Evolutionary conservation across 805 yeast species (phyloP), one percentile per base, ranked within the genome.

Genomic region (Nakazawaea ambrosiae): DNA sequence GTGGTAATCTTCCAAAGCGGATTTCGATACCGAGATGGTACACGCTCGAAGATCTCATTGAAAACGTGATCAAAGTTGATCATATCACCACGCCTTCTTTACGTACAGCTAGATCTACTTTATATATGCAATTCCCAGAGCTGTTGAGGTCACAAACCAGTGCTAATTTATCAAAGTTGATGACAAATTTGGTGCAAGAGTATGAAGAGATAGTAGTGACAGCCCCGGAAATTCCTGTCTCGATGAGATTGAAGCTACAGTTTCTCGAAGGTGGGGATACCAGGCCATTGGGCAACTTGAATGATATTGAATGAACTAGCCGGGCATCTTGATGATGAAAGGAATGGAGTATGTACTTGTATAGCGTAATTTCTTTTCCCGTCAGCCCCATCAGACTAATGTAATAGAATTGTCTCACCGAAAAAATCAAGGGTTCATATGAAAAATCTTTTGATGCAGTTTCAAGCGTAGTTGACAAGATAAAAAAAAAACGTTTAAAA

Each of bases 121-220:
- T 76, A 18, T 77, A 72, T 47, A 55, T 76, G 55, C 59, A 61
- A 17, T 56, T 51, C 17, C 82, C 82, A 0, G 65, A 65, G 3
- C 55, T 51, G 15, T 55, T 77, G 40, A 74, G 70, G 42, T 59
- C 57, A 40, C 48, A 51, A 6, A 74, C 80, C 0, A 48, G 69
- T 23, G 57, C 58, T 4, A 77, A 77, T 43, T 57, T 77, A 36
- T 31, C 34, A 0, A 46, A 45, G 31, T 49, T 47, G 29, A 39
- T 77, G 36, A 34, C 34, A 12, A 57, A 58, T 1, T 57, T 77
- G 37, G 55, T 75, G 9, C 45, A 43, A 0, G 45, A 49, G 10
- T 69, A 68, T 3, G 75, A 74, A 27, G 81, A 77, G 45, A 19
- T 33, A 8, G 45, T 77, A 4, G 61, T 75, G 6, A 73, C 81